phyloP scores from a whole-genome alignment of 805 yeast genomes.

The Scheffersomyces lignosus region DNA sequence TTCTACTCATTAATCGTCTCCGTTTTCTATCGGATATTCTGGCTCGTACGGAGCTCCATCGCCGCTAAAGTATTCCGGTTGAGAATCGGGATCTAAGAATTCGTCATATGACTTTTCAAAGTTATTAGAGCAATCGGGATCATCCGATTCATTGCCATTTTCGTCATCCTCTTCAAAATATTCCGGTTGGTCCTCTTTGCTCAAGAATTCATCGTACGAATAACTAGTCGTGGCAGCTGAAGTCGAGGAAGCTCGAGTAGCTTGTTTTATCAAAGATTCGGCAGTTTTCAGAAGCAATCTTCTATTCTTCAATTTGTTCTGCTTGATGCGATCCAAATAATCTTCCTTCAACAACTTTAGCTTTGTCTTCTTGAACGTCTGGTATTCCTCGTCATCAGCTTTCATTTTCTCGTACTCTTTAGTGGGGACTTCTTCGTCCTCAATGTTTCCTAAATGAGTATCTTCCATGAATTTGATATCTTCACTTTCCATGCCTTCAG shows the following conservation, averaged over 20 bases:
- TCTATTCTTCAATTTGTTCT: neutral
- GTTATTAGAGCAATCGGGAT: conserved; percentile 31
- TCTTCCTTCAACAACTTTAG: conserved; percentile 1
- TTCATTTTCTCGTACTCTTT: conserved; percentile 9
- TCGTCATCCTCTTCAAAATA: conserved; percentile 24
- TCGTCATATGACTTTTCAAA: conserved; percentile 39
- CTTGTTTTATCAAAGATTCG: no score
- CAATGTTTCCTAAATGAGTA: conserved; percentile 51
- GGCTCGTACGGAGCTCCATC: conserved; percentile 8
- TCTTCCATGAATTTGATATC: conserved; percentile 52
- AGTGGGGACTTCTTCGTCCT: conserved; percentile 13
- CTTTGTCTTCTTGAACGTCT: conserved; percentile 12
- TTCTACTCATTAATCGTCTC: neutral
- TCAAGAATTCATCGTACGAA: conserved; percentile 15
- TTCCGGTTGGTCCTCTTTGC: conserved; percentile 39
- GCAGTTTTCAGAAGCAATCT: no score
- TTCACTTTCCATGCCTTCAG: conserved; percentile 50
- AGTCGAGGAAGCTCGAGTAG: no score
- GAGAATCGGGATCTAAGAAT: conserved; percentile 22
- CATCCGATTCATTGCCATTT: conserved; percentile 30
- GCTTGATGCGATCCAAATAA: neutral
- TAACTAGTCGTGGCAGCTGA: neutral
- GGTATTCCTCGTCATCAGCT: conserved; percentile 12
- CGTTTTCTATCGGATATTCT: conserved; percentile 8
- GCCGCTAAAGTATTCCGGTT: conserved; percentile 20